Evolutionary conservation across 2,329 filamentous ascomycete species (phyloP).

Genomic region (Curvularia spicifera): DNA sequence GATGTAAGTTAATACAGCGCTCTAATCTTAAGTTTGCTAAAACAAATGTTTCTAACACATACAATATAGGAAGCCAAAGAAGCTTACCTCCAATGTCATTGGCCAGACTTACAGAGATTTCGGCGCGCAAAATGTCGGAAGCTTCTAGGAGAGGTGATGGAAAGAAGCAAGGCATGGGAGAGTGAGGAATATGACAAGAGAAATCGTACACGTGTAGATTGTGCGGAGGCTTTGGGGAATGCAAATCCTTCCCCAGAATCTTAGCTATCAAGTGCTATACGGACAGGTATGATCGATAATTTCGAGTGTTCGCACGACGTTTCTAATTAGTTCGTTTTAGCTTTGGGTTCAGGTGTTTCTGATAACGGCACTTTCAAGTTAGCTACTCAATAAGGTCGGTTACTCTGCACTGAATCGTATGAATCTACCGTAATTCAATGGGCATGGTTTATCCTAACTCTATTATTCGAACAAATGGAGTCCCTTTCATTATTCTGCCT

Average conservation of each 20-base stretch:
- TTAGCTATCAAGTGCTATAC: background rate
- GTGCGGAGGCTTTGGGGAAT: background rate
- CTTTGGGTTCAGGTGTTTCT: too few species aligned
- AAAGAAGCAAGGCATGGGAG: constrained; percentile 1
- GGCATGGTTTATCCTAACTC: too few species aligned
- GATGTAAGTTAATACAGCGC: constrained; percentile 3
- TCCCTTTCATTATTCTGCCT: too few species aligned
- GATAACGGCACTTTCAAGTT: too few species aligned
- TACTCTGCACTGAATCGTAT: too few species aligned
- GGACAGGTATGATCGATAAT: background rate
- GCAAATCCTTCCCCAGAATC: background rate
- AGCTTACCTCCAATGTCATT: constrained; percentile 1
- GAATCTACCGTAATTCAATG: too few species aligned
- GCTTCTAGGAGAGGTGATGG: background rate
- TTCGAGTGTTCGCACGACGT: too few species aligned
- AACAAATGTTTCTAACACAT: background rate
- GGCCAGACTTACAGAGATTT: constrained; percentile 2
- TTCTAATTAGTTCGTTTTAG: too few species aligned
- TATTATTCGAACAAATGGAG: too few species aligned
- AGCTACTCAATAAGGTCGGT: too few species aligned
- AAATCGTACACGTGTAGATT: background rate
- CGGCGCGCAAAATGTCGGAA: constrained; percentile 4
- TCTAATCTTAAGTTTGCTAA: background rate
- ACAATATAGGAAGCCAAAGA: background rate
- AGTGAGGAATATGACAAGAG: background rate